Base-by-base conservation (phyloP, 345 rosid species). In the Ceriops tagal region DNA sequence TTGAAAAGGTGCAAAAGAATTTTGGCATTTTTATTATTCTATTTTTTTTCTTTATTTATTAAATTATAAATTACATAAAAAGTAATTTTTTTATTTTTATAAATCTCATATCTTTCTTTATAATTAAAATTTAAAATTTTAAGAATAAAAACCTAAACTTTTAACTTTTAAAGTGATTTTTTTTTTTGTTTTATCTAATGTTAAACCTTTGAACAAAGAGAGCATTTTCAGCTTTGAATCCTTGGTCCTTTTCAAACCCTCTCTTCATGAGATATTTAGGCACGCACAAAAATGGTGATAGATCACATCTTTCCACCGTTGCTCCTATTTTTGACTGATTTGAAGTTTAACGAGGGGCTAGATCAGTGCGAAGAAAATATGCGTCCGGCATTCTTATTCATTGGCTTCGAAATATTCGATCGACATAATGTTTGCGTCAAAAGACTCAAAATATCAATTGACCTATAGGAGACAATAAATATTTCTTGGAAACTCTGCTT, bases 251-350 rank as follows among this genome's bases (percentile, higher is more conserved):
- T 51, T 53, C 63, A 19, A 61, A 9, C n/a, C 52, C 34, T 13
- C 32, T 35, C 31, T 51, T 58, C 9, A 53, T 19, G 15, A 58
- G 51, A 47, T 1, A 68, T 62, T 56, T 22, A 30, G 61, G 34
- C 64, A 20, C 56, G 35, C 35, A 56, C 58, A 61, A 56, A 53
- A 8, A 69, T 58, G 62, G 70, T 53, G 58, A 53, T 71, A 58
- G 47, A 56, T 71, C 52, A 31, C 43, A 67, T 46, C 60, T 30
- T 70, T 56, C 49, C 75, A 63, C 39, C 65, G 39, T 49, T 67
- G 35, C 46, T 62, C 32, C 61, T 58, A 39, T 72, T 76, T 82
- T 74, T 71, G 81, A 82, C 77, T 58, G 66, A 64, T 31, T 68
- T 68, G 71, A 69, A 62, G 66, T 22, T 60, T 22, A 60, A 53